These are phyloP conservation scores for Polytrichum commune DNA, from an alignment of 225 moss, liverwort and hornwort species.

Conservation along the genomic window DNA sequence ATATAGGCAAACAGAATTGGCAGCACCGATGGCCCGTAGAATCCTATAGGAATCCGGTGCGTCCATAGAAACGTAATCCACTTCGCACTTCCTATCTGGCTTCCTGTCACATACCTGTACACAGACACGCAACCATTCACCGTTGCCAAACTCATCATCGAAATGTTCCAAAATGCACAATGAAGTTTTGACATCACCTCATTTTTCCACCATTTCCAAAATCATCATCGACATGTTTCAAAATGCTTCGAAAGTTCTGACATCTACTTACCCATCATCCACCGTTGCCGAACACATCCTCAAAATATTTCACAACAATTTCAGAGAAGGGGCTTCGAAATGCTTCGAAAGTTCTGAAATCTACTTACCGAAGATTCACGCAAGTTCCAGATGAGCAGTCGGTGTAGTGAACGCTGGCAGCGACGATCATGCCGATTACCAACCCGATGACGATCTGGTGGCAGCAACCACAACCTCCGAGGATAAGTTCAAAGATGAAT, in stretches of 20 bases:
- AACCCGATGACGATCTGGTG: conserved; percentile 83
- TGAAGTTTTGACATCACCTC: too few relatives aligned
- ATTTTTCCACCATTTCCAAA: too few relatives aligned
- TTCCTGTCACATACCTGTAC: conserved; percentile 61
- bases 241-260: too few relatives aligned
- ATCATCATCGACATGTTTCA: too few relatives aligned
- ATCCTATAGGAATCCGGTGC: conserved; percentile 56
- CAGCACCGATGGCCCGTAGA: conserved; percentile 79
- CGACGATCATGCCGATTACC: conserved; percentile 69
- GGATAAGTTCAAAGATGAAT: too few relatives aligned
- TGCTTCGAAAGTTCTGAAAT: not conserved
- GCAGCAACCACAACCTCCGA: not conserved
- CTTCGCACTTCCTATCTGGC: conserved; percentile 46
- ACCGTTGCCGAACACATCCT: too few relatives aligned
- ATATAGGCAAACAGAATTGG: conserved; percentile 79
- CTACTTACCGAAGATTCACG: conserved; percentile 19
- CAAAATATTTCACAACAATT: too few relatives aligned
- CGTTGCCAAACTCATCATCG: too few relatives aligned
- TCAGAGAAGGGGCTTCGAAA: too few relatives aligned
- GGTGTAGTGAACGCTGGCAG: conserved; percentile 54
- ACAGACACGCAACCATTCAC: too few relatives aligned
- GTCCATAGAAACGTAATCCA: conserved; percentile 86
- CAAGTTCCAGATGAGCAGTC: conserved; percentile 12
- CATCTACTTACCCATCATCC: too few relatives aligned
- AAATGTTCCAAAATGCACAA: too few relatives aligned